Percentiles rank a stretch among this genome's conserved stretches.
Evolutionary conservation across 164 flowering plant genomes (phyloP).

Genomic region (Paratinospora sagittata): DNA sequence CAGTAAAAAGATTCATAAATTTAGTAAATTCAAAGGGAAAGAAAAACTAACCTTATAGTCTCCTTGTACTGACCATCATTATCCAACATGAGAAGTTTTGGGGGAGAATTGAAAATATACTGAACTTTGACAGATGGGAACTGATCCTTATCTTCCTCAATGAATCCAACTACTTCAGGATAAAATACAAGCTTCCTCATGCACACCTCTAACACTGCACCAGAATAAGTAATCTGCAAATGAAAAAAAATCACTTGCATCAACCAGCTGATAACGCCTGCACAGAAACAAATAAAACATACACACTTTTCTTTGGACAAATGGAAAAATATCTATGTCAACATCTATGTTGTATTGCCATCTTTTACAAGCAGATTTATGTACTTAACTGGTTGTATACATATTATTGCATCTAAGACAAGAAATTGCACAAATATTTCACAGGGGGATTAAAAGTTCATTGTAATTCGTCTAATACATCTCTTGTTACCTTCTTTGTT

Average conservation of each 20-base stretch:
- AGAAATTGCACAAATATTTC: too few relatives aligned
- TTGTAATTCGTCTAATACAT: too few relatives aligned
- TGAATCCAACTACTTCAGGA: slow-evolving; percentile 82
- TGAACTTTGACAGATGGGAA: slow-evolving; percentile 67
- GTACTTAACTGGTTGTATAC: too few relatives aligned
- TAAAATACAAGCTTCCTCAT: slow-evolving; percentile 91
- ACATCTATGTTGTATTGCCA: too few relatives aligned
- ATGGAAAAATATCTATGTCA: too few relatives aligned
- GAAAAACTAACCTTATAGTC: slow-evolving; percentile 58
- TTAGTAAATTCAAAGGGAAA: neutral
- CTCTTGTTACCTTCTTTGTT: too few relatives aligned
- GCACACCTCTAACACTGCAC: slow-evolving; percentile 81
- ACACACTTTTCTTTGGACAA: too few relatives aligned
- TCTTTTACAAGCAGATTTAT: too few relatives aligned
- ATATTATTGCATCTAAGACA: too few relatives aligned
- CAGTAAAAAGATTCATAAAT: neutral
- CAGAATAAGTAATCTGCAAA: slow-evolving; percentile 64
- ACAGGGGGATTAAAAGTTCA: too few relatives aligned
- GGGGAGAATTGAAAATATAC: slow-evolving; percentile 77
- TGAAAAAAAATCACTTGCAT: slow-evolving; percentile 7
- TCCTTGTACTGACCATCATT: slow-evolving; percentile 63
- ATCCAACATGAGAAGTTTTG: slow-evolving; percentile 78
- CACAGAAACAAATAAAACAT: neutral
- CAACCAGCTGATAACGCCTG: neutral
- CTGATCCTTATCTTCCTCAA: slow-evolving; percentile 82